Evolutionary conservation across 2,329 filamentous ascomycete species (phyloP).

Genomic region (Botryosphaeria agaves): DNA sequence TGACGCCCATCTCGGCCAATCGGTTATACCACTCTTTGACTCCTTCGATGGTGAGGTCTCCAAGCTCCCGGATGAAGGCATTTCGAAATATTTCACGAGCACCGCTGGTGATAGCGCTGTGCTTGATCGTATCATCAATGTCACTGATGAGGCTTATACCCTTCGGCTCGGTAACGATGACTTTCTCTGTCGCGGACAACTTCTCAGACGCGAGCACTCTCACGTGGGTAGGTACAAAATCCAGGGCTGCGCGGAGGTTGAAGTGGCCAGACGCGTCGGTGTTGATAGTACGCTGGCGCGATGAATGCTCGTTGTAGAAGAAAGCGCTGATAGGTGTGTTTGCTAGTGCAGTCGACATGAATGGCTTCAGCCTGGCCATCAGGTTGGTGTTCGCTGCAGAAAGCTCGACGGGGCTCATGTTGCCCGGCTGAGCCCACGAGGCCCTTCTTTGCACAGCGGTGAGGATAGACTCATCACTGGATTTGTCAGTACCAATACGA

Average conservation of each 20-base stretch:
- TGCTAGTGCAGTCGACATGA: slow-evolving; percentile 69
- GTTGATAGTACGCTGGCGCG: slow-evolving; percentile 65
- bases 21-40: slow-evolving; percentile 78
- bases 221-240: slow-evolving; percentile 82
- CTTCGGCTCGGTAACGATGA: slow-evolving; percentile 57
- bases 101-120: slow-evolving; percentile 75
- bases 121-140: slow-evolving; percentile 94
- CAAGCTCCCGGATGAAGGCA: slow-evolving; percentile 76
- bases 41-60: slow-evolving; percentile 67
- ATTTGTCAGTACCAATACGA: neutral
- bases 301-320: slow-evolving; percentile 77
- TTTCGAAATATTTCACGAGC: slow-evolving; percentile 92
- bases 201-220: slow-evolving; percentile 73
- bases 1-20: slow-evolving; percentile 64
- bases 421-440: slow-evolving; percentile 33
- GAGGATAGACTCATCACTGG: slow-evolving; percentile 10
- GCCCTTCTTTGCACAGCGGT: slow-evolving; percentile 27
- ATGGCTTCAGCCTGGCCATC: slow-evolving; percentile 74
- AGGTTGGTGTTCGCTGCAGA: slow-evolving; percentile 68
- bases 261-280: slow-evolving; percentile 91
- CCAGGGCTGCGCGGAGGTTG: slow-evolving; percentile 56
- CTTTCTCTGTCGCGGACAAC: slow-evolving; percentile 62
- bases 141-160: slow-evolving; percentile 93
- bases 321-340: slow-evolving; percentile 74
- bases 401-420: slow-evolving; percentile 62